phyloP scores from a whole-genome alignment of 2,329 filamentous ascomycete genomes.

The Ambrosiella xylebori region DNA sequence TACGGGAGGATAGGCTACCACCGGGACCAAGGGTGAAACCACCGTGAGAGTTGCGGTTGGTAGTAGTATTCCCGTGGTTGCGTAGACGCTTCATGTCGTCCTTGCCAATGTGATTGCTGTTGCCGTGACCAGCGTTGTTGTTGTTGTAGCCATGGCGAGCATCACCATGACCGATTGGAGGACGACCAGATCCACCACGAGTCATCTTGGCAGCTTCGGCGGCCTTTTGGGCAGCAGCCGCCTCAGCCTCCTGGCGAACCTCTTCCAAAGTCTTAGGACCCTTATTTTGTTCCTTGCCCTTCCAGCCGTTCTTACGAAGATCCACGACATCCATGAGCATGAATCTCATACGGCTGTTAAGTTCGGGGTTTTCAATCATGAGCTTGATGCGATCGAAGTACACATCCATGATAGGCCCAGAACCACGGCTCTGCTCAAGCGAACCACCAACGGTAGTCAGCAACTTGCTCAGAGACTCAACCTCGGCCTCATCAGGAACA shows the following conservation, averaged over 20 bases:
- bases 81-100: constrained; percentile 82
- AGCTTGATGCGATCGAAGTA: constrained; percentile 82
- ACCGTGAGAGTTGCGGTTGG: constrained; percentile 39
- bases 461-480: constrained; percentile 88
- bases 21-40: constrained; percentile 59
- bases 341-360: constrained; percentile 79
- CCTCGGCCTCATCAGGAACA: constrained; percentile 75
- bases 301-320: constrained; percentile 60
- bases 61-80: constrained; percentile 23
- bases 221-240: constrained; percentile 62
- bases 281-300: constrained; percentile 78
- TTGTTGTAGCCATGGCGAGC: constrained; percentile 46
- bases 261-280: constrained; percentile 93
- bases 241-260: constrained; percentile 68
- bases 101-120: constrained; percentile 74
- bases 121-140: constrained; percentile 48
- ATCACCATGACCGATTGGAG: constrained; percentile 67
- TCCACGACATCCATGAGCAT: constrained; percentile 95
- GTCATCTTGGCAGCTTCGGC: constrained; percentile 30
- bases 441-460: constrained; percentile 80
- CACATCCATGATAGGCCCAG: constrained; percentile 58
- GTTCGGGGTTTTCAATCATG: constrained; percentile 62
- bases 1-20: constrained; percentile 75
- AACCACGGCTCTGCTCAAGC: constrained; percentile 59
- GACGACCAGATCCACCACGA: constrained; percentile 51